Conservation (phyloP, 768 basidiomycete genomes). For the Termitomyces sp. region DNA sequence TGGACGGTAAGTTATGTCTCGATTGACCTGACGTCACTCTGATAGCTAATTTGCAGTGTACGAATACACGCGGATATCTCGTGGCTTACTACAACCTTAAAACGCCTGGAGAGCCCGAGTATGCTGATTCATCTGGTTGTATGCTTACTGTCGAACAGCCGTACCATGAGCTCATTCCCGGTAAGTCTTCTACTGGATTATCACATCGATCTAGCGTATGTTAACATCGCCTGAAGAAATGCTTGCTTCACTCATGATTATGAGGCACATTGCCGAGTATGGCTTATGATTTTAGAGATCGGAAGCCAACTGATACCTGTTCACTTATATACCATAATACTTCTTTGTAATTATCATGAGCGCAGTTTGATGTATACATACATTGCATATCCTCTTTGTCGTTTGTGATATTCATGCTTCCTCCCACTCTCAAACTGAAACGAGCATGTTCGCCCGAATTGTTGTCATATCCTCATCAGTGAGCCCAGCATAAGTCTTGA, state of each 20-base stretch:
- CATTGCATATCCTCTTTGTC: background rate
- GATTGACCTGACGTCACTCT: conserved; percentile 22
- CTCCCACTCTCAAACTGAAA: background rate
- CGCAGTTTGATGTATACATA: background rate
- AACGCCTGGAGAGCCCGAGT: conserved; percentile 51
- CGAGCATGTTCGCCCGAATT: conserved; percentile 4
- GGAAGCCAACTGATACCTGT: background rate
- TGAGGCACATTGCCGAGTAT: conserved; percentile 13
- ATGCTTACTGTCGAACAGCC: conserved; percentile 63
- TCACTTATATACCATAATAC: too few species aligned
- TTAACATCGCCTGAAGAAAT: conserved; percentile 3
- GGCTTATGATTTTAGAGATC: background rate
- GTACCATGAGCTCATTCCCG: conserved; percentile 53
- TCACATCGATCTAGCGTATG: background rate
- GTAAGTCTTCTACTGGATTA: conserved; percentile 35
- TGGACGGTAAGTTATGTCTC: conserved; percentile 55
- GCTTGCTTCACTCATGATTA: conserved; percentile 13
- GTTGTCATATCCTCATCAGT: conserved; percentile 28
- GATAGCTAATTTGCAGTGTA: conserved; percentile 56
- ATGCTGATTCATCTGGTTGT: conserved; percentile 55
- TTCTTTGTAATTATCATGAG: background rate
- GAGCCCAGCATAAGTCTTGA: conserved; percentile 29
- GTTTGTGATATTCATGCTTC: background rate
- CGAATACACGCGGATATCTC: conserved; percentile 46
- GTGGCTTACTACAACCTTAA: conserved; percentile 65